A percentile compares a stretch with the other conserved stretches of the same genome.
phyloP scores from a whole-genome alignment of 148 eudicot genomes.

The Camellia lanceoleosa region DNA sequence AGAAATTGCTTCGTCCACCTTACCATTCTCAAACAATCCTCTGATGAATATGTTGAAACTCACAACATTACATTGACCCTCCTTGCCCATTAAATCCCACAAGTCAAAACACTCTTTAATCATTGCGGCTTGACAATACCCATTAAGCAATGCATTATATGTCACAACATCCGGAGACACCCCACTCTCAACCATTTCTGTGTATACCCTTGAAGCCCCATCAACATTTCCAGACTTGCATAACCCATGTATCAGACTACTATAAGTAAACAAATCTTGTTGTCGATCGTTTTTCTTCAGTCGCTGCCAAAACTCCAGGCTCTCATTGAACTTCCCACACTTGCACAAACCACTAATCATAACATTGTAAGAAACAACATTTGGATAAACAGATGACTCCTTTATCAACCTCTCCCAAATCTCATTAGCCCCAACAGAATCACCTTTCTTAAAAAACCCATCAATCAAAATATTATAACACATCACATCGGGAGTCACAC shows the following conservation, averaged over 20 bases:
- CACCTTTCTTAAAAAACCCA: slow-evolving; percentile 60
- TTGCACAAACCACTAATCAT: slow-evolving; percentile 72
- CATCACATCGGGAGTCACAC: slow-evolving; percentile 54
- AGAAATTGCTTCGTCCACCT: slow-evolving; percentile 57
- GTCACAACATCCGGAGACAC: slow-evolving; percentile 56
- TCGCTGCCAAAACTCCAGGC: slow-evolving; percentile 57
- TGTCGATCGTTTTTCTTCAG: slow-evolving; percentile 59
- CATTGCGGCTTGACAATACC: slow-evolving; percentile 58
- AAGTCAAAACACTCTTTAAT: slow-evolving; percentile 42
- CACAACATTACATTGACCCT: slow-evolving; percentile 39
- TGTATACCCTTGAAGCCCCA: slow-evolving; percentile 53
- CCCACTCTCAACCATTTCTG: slow-evolving; percentile 50
- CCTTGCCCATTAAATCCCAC: slow-evolving; percentile 66
- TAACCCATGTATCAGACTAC: slow-evolving; percentile 68
- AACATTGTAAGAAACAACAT: slow-evolving; percentile 67
- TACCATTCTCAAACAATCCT: slow-evolving; percentile 58
- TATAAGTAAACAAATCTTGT: slow-evolving; percentile 65
- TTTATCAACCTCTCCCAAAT: slow-evolving; percentile 57
- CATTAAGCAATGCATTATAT: slow-evolving; percentile 70
- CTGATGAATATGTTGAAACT: slow-evolving; percentile 68
- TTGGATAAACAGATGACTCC: slow-evolving; percentile 50
- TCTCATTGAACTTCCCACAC: slow-evolving; percentile 52
- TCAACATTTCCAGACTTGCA: slow-evolving; percentile 61
- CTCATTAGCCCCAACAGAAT: slow-evolving; percentile 39
- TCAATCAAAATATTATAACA: slow-evolving; percentile 78